A percentile compares a stretch with the other conserved stretches of the same genome.
Conservation (phyloP, 371 early-diverging fungal genomes). For the Actinomucor elegans region DNA sequence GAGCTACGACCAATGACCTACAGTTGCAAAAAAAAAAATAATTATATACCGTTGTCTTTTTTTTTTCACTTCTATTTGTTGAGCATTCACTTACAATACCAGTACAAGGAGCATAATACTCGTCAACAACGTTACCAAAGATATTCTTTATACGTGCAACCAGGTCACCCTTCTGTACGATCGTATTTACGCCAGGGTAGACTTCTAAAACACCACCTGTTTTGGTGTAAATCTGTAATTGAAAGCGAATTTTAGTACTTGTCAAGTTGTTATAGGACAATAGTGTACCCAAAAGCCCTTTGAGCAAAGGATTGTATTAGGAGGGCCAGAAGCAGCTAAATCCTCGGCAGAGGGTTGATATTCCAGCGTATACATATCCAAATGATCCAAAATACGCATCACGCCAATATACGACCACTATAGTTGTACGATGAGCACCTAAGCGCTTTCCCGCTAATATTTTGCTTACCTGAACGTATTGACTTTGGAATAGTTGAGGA, state of each 20-base stretch:
- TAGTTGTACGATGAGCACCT: no score
- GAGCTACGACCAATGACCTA: slow-evolving; percentile 51
- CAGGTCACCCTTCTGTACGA: slow-evolving; percentile 82
- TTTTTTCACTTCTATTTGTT: not conserved
- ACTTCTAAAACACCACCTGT: slow-evolving; percentile 83
- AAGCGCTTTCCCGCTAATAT: no score
- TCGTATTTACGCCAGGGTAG: slow-evolving; percentile 83
- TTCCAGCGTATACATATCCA: slow-evolving; percentile 29
- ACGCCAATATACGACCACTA: slow-evolving; percentile 40
- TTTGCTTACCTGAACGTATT: slow-evolving; percentile 64
- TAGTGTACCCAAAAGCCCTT: slow-evolving; percentile 40
- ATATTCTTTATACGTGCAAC: slow-evolving; percentile 91
- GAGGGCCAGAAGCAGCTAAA: slow-evolving; percentile 8
- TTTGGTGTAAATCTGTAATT: slow-evolving; percentile 47
- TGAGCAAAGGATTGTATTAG: slow-evolving; percentile 27
- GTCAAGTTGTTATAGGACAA: no score
- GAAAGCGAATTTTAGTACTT: not conserved
- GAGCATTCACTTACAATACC: slow-evolving; percentile 71
- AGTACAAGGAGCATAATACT: slow-evolving; percentile 84
- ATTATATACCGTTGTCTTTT: not conserved
- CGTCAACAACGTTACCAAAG: slow-evolving; percentile 89
- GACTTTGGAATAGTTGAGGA: slow-evolving; percentile 73
- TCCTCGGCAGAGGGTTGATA: not conserved
- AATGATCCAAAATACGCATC: slow-evolving; percentile 36
- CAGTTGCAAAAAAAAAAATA: not conserved